Conservation (phyloP, 1,284 basidiomycete species). For the Moesziomyces antarcticus region DNA sequence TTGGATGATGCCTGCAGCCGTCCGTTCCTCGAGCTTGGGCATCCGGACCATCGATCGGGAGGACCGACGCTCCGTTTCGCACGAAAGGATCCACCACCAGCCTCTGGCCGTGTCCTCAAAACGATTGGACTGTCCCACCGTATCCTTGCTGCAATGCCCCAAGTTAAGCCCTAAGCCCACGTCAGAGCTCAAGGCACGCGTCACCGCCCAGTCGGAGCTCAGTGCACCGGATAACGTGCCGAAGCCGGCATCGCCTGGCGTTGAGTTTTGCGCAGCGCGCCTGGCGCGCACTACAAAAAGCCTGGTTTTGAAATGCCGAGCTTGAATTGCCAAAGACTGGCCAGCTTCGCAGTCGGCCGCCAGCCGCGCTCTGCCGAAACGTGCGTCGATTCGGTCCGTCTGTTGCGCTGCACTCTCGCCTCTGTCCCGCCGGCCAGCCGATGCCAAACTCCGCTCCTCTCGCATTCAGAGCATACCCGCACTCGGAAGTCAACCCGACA, state of each 20-base stretch:
- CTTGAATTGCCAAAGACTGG: too few species aligned
- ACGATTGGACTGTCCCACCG: background rate
- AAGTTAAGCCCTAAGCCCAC: too few species aligned
- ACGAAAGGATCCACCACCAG: background rate
- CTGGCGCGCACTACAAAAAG: too few species aligned
- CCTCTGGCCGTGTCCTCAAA: background rate
- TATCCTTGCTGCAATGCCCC: too few species aligned
- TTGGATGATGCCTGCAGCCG: conserved; percentile 4
- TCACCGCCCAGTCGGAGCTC: conserved; percentile 1
- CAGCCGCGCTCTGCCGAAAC: conserved; percentile 7
- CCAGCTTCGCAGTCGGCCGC: background rate
- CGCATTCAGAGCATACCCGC: background rate
- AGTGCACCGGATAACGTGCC: conserved; percentile 11
- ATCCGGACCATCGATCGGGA: background rate
- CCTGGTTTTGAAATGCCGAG: too few species aligned
- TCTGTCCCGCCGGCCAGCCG: conserved; percentile 5
- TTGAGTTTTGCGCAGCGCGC: background rate
- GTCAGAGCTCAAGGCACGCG: too few species aligned
- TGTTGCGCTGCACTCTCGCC: background rate
- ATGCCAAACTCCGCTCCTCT: background rate
- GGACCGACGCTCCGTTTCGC: background rate
- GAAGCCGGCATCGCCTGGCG: conserved; percentile 3
- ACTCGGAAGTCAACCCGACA: too few species aligned
- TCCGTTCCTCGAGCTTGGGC: background rate
- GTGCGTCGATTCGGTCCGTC: conserved; percentile 3